A percentile compares a stretch with the other conserved stretches of the same genome.
These are phyloP conservation scores for Funneliformis mosseae DNA, from an alignment of 192 early-diverging fungal species.

Conservation along the genomic window DNA sequence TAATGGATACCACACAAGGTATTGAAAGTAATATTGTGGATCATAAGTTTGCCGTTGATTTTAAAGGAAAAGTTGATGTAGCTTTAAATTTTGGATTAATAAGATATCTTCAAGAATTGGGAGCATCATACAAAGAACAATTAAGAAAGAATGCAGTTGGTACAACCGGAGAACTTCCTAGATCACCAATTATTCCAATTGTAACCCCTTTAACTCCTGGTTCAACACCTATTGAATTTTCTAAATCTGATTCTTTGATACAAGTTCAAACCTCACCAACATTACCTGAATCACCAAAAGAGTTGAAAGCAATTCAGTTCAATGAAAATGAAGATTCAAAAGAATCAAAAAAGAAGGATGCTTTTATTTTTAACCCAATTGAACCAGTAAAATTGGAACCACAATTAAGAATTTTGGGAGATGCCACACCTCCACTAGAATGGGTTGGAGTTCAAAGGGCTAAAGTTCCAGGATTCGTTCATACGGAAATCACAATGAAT, in stretches of 20 bases:
- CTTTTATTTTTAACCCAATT: slow-evolving; percentile 28
- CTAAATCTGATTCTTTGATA: not conserved
- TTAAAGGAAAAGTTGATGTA: slow-evolving; percentile 48
- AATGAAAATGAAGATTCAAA: not conserved
- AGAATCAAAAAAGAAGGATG: not conserved
- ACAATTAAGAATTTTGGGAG: slow-evolving; percentile 51
- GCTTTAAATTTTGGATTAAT: slow-evolving; percentile 52
- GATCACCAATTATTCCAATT: slow-evolving; percentile 6
- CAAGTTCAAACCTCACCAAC: not conserved
- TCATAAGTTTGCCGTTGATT: slow-evolving; percentile 44
- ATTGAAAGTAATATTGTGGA: slow-evolving; percentile 29
- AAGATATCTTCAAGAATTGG: slow-evolving; percentile 49
- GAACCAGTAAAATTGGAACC: slow-evolving; percentile 48
- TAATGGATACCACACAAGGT: slow-evolving; percentile 42
- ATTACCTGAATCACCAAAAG: not conserved
- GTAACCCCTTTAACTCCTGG: not conserved
- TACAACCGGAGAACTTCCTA: not conserved
- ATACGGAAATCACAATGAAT: slow-evolving; percentile 46
- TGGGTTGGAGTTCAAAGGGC: slow-evolving; percentile 53
- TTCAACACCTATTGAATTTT: not conserved
- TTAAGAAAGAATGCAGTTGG: slow-evolving; percentile 35
- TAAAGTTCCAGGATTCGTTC: slow-evolving; percentile 48
- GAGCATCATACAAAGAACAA: slow-evolving; percentile 43
- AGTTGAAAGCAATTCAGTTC: not conserved
- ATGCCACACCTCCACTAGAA: slow-evolving; percentile 57